A percentile compares a stretch with the other conserved stretches of the same genome.
phyloP scores from a whole-genome alignment of 305 asterid species.

The Coffea humblotiana region DNA sequence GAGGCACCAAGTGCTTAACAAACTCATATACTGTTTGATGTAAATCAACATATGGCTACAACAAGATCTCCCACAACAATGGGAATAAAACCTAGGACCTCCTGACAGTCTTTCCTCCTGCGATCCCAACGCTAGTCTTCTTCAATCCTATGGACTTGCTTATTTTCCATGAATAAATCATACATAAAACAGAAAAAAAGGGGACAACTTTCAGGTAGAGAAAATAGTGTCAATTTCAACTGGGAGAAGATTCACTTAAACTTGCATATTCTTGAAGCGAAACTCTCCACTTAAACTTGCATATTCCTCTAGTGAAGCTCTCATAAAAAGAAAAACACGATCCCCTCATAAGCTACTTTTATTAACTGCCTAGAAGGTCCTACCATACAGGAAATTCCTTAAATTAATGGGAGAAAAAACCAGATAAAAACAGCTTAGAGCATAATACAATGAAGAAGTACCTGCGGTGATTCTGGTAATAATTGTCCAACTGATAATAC shows the following conservation, averaged over 20 bases:
- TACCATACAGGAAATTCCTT: not conserved
- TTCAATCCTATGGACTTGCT: not conserved
- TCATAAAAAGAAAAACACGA: not conserved
- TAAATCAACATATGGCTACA: not conserved
- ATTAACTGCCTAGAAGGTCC: not conserved
- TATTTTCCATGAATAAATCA: not conserved
- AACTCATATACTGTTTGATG: not conserved
- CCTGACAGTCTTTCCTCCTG: not conserved
- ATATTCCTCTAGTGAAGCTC: not conserved
- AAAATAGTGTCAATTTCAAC: not conserved
- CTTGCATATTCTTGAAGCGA: not conserved
- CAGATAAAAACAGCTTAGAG: not conserved
- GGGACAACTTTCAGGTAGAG: not conserved
- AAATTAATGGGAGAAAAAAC: not conserved
- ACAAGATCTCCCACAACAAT: not conserved
- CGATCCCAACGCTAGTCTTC: not conserved
- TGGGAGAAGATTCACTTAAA: not conserved
- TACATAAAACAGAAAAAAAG: not conserved
- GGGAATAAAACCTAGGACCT: not conserved
- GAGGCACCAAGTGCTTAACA: not conserved
- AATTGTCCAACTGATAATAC: constrained; percentile 89
- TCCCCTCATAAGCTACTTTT: not conserved
- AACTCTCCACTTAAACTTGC: not conserved
- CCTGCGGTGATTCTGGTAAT: constrained; percentile 96
- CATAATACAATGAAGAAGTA: constrained; percentile 17